Conservation (phyloP, 2,329 filamentous ascomycete species). For the Cercospora brassicicola region DNA sequence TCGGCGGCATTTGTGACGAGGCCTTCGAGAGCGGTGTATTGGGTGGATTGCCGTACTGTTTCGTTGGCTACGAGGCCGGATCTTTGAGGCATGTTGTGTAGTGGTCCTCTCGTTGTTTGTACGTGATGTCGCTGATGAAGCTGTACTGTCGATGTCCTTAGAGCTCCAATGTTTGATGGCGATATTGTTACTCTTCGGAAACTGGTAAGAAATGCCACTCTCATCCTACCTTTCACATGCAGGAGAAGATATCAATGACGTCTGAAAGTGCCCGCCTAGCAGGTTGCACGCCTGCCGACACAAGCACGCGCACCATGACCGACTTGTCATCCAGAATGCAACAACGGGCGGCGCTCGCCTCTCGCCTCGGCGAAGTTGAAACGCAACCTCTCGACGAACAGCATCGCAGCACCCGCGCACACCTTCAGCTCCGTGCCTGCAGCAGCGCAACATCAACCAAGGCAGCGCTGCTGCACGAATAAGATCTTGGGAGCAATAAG, state of each 20-base stretch:
- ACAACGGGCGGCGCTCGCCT: background rate
- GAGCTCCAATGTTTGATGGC: background rate
- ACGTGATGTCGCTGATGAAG: background rate
- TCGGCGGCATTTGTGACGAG: constrained; percentile 16
- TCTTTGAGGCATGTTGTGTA: constrained; percentile 23
- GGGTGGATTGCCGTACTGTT: constrained; percentile 20
- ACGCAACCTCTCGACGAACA: constrained; percentile 18
- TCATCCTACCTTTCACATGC: constrained; percentile 9
- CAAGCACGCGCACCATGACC: background rate
- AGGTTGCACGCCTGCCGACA: background rate
- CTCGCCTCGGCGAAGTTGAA: constrained; percentile 19
- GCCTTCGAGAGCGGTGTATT: constrained; percentile 21
- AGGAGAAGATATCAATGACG: constrained; percentile 10
- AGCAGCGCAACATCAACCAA: background rate
- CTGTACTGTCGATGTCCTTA: background rate
- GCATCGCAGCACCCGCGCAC: constrained; percentile 9
- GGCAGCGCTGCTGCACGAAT: background rate
- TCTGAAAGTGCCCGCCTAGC: background rate
- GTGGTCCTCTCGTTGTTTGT: background rate
- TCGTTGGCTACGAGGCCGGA: constrained; percentile 21
- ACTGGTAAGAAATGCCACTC: background rate
- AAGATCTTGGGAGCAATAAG: background rate
- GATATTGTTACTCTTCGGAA: background rate
- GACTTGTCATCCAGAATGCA: background rate
- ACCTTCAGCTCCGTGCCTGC: constrained; percentile 1